A percentile compares a stretch with the other conserved stretches of the same genome.
phyloP scores from a whole-genome alignment of 2,329 filamentous ascomycete genomes.

The Epichloe hybrida region DNA sequence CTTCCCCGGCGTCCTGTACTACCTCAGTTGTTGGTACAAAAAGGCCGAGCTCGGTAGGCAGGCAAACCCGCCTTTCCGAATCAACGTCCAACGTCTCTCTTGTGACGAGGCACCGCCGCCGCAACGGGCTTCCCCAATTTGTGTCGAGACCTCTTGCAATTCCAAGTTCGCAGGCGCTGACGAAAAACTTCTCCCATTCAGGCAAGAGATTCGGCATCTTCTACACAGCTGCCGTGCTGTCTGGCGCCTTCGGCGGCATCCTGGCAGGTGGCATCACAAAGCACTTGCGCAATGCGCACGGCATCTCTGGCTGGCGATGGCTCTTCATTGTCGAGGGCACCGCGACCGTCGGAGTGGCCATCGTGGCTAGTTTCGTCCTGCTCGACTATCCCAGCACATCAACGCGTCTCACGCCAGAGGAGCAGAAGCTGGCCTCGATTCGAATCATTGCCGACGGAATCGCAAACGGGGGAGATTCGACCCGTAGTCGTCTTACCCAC shows the following conservation, averaged over 20 bases:
- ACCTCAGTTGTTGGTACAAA: constrained; percentile 6
- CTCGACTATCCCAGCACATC: constrained; percentile 53
- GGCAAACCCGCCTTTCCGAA: background rate
- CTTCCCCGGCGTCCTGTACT: constrained; percentile 5
- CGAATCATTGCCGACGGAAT: constrained; percentile 11
- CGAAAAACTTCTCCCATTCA: too few species aligned
- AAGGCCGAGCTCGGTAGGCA: constrained; percentile 1
- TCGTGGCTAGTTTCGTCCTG: constrained; percentile 47
- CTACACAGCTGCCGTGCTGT: constrained; percentile 42
- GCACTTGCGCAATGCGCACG: too few species aligned
- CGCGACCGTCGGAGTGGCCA: constrained; percentile 33
- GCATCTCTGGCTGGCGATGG: constrained; percentile 44
- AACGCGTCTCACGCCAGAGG: constrained; percentile 41
- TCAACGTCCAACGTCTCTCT: too few species aligned
- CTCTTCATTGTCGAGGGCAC: constrained; percentile 57
- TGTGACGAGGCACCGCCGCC: too few species aligned
- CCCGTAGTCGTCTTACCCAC: background rate
- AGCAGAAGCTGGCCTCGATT: constrained; percentile 2
- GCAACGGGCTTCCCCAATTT: too few species aligned
- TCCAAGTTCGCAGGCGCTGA: too few species aligned
- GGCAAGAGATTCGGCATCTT: constrained; percentile 42
- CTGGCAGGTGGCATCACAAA: too few species aligned
- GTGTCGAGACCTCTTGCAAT: background rate
- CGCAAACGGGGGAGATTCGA: constrained; percentile 17
- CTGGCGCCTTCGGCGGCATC: constrained; percentile 52